Conservation (phyloP, 2,329 filamentous ascomycete genomes). For the Fusarium sp. region DNA sequence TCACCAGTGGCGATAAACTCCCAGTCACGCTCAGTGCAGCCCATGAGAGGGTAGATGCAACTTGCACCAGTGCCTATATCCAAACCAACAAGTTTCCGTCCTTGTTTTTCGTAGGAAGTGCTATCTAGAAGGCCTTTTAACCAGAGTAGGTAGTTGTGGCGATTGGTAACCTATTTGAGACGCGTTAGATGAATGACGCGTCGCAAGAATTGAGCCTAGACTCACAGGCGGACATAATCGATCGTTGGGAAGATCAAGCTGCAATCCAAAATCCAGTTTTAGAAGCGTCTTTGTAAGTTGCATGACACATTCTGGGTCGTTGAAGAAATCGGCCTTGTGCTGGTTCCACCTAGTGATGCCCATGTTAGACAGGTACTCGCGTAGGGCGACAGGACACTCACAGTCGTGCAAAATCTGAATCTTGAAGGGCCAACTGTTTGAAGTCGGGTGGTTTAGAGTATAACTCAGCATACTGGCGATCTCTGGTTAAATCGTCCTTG, state of each 20-base stretch:
- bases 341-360: slow-evolving; percentile 39
- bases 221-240: slow-evolving; percentile 88
- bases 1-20: slow-evolving; percentile 76
- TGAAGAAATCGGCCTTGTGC: slow-evolving; percentile 71
- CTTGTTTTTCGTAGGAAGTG: slow-evolving; percentile 67
- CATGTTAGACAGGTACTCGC: slow-evolving; percentile 2
- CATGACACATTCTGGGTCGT: slow-evolving; percentile 81
- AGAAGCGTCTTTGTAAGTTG: slow-evolving; percentile 87
- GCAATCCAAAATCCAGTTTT: slow-evolving; percentile 80
- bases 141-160: slow-evolving; percentile 94
- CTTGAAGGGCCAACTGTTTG: slow-evolving; percentile 57
- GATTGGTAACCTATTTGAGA: slow-evolving; percentile 66
- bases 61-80: slow-evolving; percentile 94
- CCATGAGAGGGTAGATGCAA: slow-evolving; percentile 90
- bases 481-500: slow-evolving; percentile 33
- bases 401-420: slow-evolving; percentile 61
- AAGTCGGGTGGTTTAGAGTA: slow-evolving; percentile 63
- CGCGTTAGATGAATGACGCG: slow-evolving; percentile 21
- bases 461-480: slow-evolving; percentile 57
- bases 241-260: slow-evolving; percentile 80
- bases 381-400: slow-evolving; percentile 40
- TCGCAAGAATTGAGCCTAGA: background rate
- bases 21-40: slow-evolving; percentile 81
- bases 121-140: slow-evolving; percentile 85
- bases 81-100: slow-evolving; percentile 75